These are phyloP conservation scores for Tolypocladium album DNA, from an alignment of 2,329 filamentous ascomycete species.

Conservation along the genomic window DNA sequence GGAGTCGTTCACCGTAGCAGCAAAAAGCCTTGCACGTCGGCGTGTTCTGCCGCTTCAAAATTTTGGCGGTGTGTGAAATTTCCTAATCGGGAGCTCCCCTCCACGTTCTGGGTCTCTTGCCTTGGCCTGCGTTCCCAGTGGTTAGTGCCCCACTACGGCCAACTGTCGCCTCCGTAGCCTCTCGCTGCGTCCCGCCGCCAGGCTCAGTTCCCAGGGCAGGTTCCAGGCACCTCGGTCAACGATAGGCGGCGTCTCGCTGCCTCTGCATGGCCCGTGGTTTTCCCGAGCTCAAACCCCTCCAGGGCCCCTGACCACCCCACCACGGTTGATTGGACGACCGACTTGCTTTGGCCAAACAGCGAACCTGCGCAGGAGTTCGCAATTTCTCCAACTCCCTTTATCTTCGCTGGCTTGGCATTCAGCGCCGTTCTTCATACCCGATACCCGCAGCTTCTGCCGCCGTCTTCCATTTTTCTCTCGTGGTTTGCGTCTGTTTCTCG, in stretches of 20 bases:
- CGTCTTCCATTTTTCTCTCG: neutral
- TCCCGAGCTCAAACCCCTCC: conserved; percentile 3
- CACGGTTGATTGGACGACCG: conserved; percentile 29
- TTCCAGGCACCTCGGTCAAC: neutral
- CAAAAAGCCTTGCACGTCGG: conserved; percentile 3
- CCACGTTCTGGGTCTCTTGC: neutral
- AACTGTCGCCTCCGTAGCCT: neutral
- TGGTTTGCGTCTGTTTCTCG: conserved; percentile 3
- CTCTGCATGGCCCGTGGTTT: conserved; percentile 6
- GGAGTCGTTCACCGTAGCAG: neutral
- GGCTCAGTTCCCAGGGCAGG: neutral
- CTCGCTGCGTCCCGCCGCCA: neutral
- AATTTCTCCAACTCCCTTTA: conserved; percentile 6
- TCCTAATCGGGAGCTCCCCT: neutral
- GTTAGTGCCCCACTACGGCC: neutral
- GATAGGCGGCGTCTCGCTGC: neutral
- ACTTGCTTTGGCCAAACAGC: neutral
- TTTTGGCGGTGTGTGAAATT: conserved; percentile 13
- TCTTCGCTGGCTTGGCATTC: conserved; percentile 5
- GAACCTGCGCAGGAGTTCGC: neutral
- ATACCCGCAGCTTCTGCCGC: neutral
- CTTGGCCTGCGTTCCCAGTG: neutral
- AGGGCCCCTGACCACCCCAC: conserved; percentile 10
- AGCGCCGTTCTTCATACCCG: conserved; percentile 1
- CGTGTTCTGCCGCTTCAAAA: conserved; percentile 13